Conservation (phyloP, 2,329 filamentous ascomycete species). For the Pleoardoris graminearum region DNA sequence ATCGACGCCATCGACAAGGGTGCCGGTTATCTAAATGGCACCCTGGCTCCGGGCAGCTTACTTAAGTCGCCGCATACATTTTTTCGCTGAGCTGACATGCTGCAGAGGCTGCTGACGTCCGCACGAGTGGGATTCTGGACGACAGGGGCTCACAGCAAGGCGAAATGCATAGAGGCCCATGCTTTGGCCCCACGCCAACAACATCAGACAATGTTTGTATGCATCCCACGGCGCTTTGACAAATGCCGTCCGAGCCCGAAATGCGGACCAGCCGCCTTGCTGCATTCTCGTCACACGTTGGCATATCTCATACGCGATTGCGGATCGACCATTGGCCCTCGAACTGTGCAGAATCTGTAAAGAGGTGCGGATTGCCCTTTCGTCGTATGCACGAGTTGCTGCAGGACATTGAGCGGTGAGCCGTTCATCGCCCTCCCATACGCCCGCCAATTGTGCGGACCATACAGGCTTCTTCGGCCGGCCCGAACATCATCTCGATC, state of each 20-base stretch:
- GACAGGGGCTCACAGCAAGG: background rate
- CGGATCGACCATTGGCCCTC: background rate
- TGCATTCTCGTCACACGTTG: background rate
- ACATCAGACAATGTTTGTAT: background rate
- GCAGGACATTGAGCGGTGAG: background rate
- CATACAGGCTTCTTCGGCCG: background rate
- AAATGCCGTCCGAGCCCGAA: background rate
- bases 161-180: constrained; percentile 1
- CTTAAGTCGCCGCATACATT: constrained; percentile 17
- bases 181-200: constrained; percentile 3
- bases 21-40: constrained; percentile 10
- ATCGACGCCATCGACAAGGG: background rate
- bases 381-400: background rate
- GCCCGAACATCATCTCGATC: background rate
- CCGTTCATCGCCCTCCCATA: background rate
- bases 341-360: background rate
- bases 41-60: constrained; percentile 17
- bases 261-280: background rate
- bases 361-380: background rate
- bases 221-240: background rate
- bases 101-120: constrained; percentile 14
- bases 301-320: background rate
- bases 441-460: background rate
- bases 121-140: background rate
- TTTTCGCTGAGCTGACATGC: constrained; percentile 31